Percentiles rank a stretch among this genome's conserved stretches.
phyloP scores from a whole-genome alignment of 345 rosid species.

The Rhodomyrtus tomentosa region DNA sequence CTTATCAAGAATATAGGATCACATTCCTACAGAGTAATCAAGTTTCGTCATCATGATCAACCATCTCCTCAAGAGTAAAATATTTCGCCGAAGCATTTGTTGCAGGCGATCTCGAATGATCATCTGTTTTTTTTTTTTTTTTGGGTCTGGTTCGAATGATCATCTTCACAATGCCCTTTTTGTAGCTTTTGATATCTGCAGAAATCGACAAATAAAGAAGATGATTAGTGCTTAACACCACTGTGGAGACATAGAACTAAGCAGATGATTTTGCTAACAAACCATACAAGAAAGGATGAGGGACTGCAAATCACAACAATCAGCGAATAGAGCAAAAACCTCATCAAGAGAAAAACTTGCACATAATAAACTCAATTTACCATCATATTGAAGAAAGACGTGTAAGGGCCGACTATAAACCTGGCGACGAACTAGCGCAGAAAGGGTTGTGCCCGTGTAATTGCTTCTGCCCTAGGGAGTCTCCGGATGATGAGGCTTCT shows the following conservation, averaged over 20 bases:
- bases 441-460: background rate
- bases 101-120: conserved; percentile 3
- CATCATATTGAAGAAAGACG: background rate
- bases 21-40: conserved; percentile 6
- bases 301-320: background rate
- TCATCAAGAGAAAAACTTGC: background rate
- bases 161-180: conserved; percentile 31
- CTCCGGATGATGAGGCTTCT: too few species aligned
- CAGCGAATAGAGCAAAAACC: background rate
- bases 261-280: background rate
- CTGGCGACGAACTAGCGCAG: background rate
- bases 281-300: background rate
- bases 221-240: background rate
- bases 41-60: conserved; percentile 43
- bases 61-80: conserved; percentile 80
- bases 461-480: background rate
- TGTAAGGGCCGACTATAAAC: background rate
- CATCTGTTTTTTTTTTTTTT: too few species aligned
- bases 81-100: conserved; percentile 41
- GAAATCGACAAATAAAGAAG: background rate
- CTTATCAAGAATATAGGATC: background rate
- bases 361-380: background rate
- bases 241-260: background rate
- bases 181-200: conserved; percentile 65
- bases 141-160: too few species aligned